phyloP scores from a whole-genome alignment of 2,329 filamentous ascomycete species.

The Cladosporium sp. region DNA sequence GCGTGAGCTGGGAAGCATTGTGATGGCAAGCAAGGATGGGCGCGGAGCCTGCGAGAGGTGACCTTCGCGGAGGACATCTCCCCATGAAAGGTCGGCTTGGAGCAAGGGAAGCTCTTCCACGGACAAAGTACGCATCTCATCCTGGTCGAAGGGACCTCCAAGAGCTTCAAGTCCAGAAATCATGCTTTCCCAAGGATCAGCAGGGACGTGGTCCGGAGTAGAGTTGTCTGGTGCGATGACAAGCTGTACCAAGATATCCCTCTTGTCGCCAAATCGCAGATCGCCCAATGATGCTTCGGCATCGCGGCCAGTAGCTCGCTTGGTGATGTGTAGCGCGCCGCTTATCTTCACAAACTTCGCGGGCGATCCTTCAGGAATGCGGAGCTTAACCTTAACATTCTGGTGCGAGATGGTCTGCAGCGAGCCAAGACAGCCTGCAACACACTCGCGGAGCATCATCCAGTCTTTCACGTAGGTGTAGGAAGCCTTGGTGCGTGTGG shows the following conservation, averaged over 20 bases:
- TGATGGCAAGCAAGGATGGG: conserved; percentile 89
- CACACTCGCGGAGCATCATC: conserved; percentile 99
- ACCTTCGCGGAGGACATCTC: conserved; percentile 88
- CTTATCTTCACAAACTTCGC: conserved; percentile 99
- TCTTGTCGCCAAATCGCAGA: conserved; percentile 91
- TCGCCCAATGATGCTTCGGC: conserved; percentile 92
- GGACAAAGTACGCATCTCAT: conserved; percentile 78
- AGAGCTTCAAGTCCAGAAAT: conserved; percentile 93
- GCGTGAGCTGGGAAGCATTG: conserved; percentile 70
- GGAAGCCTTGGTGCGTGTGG: conserved; percentile 90
- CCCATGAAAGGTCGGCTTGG: conserved; percentile 90
- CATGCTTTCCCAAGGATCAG: conserved; percentile 96
- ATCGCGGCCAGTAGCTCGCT: conserved; percentile 89
- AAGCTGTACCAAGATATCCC: conserved; percentile 89
- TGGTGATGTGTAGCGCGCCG: conserved; percentile 92
- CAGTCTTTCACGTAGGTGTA: conserved; percentile 99
- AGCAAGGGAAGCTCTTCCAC: conserved; percentile 94
- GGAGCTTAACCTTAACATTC: conserved; percentile 93
- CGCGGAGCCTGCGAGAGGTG: conserved; percentile 81
- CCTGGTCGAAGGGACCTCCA: conserved; percentile 80
- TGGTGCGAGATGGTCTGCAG: conserved; percentile 96
- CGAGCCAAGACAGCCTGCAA: conserved; percentile 87
- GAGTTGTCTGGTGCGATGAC: conserved; percentile 86
- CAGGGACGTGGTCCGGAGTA: conserved; percentile 78
- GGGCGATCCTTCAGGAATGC: conserved; percentile 90